These are phyloP conservation scores for Blastobotrys malaysiensis DNA, from an alignment of 1,139 yeast genomes.

Conservation along the genomic window DNA sequence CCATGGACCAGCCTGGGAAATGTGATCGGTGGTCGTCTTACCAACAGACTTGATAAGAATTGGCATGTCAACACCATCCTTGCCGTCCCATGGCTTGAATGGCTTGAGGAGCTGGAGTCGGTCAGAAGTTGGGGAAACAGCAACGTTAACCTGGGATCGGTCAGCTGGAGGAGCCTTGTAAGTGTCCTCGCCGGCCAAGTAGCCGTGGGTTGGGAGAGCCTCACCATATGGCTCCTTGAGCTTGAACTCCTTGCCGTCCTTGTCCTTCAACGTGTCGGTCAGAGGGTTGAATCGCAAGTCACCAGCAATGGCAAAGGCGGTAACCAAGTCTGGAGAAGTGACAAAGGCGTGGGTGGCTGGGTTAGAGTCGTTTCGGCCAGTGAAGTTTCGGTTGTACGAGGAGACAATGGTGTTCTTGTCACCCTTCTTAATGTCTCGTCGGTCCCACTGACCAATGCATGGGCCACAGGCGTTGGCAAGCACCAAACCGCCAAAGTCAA, in stretches of 20 bases:
- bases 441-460: slow-evolving; percentile 99
- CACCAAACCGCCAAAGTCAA: slow-evolving; percentile 90
- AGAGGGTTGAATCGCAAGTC: slow-evolving; percentile 97
- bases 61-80: slow-evolving; percentile 84
- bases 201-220: slow-evolving; percentile 90
- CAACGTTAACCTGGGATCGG: slow-evolving; percentile 69
- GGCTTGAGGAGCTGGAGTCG: slow-evolving; percentile 89
- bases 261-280: slow-evolving; percentile 89
- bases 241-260: slow-evolving; percentile 93
- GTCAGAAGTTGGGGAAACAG: slow-evolving; percentile 79
- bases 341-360: slow-evolving; percentile 97
- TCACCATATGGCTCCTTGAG: slow-evolving; percentile 85
- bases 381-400: slow-evolving; percentile 98
- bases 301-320: slow-evolving; percentile 96
- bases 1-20: slow-evolving; percentile 99
- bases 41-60: slow-evolving; percentile 94
- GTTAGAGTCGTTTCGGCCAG: slow-evolving; percentile 98
- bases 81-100: slow-evolving; percentile 92
- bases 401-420: slow-evolving; percentile 98
- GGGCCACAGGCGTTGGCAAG: slow-evolving; percentile 99
- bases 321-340: slow-evolving; percentile 96
- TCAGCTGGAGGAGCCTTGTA: slow-evolving; percentile 97
- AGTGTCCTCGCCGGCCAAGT: slow-evolving; percentile 92
- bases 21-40: slow-evolving; percentile 99
- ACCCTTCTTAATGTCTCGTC: slow-evolving; percentile 95